phyloP scores from a whole-genome alignment of 106 monocot species.

The Dactylorhiza incarnata region DNA sequence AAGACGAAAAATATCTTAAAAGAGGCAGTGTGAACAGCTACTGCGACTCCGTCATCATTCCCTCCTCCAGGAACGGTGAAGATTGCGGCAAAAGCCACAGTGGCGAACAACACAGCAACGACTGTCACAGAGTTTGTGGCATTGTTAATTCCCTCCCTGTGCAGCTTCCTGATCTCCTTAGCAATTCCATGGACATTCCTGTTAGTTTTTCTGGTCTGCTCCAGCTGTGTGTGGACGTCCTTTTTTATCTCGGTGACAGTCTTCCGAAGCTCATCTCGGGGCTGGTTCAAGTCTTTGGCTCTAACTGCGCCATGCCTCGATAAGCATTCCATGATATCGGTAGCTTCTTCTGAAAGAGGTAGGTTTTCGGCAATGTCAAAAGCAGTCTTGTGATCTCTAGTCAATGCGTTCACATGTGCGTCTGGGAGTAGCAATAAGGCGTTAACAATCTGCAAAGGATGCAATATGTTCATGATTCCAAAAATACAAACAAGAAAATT shows the following conservation, averaged over 20 bases:
- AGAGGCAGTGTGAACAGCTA: constrained; percentile 6
- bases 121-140: constrained; percentile 30
- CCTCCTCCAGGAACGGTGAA: constrained; percentile 29
- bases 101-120: constrained; percentile 24
- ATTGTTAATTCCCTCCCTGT: constrained; percentile 27
- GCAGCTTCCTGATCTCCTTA: constrained; percentile 26
- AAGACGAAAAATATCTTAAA: constrained; percentile 33
- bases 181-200: constrained; percentile 28
- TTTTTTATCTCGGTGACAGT: constrained; percentile 55
- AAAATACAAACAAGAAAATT: no score
- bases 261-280: constrained; percentile 44
- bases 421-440: constrained; percentile 18
- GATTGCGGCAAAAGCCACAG: constrained; percentile 28
- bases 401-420: constrained; percentile 23
- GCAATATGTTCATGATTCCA: no score
- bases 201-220: constrained; percentile 30
- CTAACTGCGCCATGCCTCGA: constrained; percentile 26
- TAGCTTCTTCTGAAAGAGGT: constrained; percentile 25
- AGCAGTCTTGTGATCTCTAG: constrained; percentile 31
- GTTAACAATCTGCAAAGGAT: constrained; percentile 17
- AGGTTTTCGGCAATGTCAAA: constrained; percentile 21
- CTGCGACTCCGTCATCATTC: constrained; percentile 13
- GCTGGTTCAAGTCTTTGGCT: constrained; percentile 47
- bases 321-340: constrained; percentile 26
- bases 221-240: constrained; percentile 33